Base-by-base conservation (phyloP, 768 basidiomycete species). In the Amanita muscaria region DNA sequence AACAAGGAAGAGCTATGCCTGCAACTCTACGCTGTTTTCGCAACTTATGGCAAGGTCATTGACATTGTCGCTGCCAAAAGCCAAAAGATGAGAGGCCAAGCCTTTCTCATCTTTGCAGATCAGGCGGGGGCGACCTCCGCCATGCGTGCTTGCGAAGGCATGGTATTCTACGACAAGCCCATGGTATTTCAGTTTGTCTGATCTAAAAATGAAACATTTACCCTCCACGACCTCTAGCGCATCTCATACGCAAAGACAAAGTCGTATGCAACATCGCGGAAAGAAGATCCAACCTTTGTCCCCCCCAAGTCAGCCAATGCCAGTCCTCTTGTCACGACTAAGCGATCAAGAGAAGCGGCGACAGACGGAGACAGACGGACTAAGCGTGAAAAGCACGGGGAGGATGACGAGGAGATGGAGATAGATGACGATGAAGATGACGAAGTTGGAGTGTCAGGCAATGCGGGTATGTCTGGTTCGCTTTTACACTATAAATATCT, bases 51-150 rank as follows among this genome's bases (percentile, higher is more conserved):
- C 60, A 86, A 82, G 60, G 71, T 98, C 47, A 78, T 98, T 69
- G 94, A 97, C 61, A 80, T 98, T 48, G 77, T 97, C 47, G 92
- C 93, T 18, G 80, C 84, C 19, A 92, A 94, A 64, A 77, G 72
- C 59, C 67, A 77, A 47, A 86, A 82, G 63, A 89, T 88, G 82
- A 77, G 83, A 51, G 93, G 92, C 16, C 92, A 96, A 64, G 94
- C 94, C 1, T 98, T 96, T 65, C 81, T 97, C 57, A 91, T 94
- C 55, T 98, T 96, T 66, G 76, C 79, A 40, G 94, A 98, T 66
- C 80, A 94, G 40, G 78, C 88, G 8, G 79, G 82, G 43, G 89
- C 91, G 47, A 97, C 94, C 4, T 79, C 89, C 43, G 94, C 94
- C 27, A 76, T 97, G 79, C 76, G 94, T 39, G 89, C 85, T 36